These are phyloP conservation scores for Pleurozium schreberi DNA, from an alignment of 225 moss, liverwort and hornwort species.

Conservation along the genomic window DNA sequence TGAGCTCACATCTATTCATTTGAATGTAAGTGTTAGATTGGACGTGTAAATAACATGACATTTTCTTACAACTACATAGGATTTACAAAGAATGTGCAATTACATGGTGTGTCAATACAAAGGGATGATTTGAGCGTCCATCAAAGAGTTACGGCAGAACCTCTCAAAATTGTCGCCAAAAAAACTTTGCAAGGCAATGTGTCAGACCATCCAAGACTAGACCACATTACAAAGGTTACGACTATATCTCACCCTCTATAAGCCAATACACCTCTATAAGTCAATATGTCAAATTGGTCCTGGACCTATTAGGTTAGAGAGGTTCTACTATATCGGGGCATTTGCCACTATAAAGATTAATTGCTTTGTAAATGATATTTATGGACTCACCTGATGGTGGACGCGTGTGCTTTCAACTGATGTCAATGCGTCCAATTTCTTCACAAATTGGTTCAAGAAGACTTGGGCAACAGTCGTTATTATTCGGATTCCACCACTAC, in stretches of 20 bases:
- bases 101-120: background rate
- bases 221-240: no score
- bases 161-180: no score
- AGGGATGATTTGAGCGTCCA: background rate
- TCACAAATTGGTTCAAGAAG: constrained; percentile 44
- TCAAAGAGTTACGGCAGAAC: no score
- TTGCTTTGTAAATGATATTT: background rate
- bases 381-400: constrained; percentile 53
- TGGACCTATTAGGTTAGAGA: no score
- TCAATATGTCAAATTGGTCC: no score
- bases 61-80: background rate
- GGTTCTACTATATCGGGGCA: no score
- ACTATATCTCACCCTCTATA: no score
- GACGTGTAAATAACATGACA: background rate
- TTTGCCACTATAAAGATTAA: background rate
- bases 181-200: no score
- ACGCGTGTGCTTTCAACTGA: constrained; percentile 49
- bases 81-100: background rate
- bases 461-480: constrained; percentile 81
- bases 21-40: background rate
- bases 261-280: no score
- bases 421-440: constrained; percentile 29
- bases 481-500: constrained; percentile 70
- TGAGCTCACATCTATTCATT: background rate
- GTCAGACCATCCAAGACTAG: no score